phyloP scores from a whole-genome alignment of 2,329 filamentous ascomycete genomes.

The Penicillium sp. region DNA sequence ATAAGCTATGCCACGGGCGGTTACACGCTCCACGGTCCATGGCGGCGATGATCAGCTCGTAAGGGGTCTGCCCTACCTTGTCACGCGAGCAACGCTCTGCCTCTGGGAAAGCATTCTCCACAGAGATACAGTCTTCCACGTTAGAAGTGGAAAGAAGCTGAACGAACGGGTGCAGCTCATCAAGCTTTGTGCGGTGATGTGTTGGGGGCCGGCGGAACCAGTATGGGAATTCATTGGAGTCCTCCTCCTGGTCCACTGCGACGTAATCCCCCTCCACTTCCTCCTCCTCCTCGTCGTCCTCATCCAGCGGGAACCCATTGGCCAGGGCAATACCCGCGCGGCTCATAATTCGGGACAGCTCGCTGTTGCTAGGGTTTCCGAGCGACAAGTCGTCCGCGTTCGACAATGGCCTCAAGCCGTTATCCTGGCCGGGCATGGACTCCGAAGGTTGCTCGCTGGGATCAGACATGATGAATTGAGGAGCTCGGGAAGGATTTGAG shows the following conservation, averaged over 20 bases:
- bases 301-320: constrained; percentile 31
- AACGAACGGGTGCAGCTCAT: constrained; percentile 71
- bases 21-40: background rate
- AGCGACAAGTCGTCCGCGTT: constrained; percentile 32
- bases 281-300: constrained; percentile 34
- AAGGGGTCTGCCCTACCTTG: constrained; percentile 52
- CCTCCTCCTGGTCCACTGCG: constrained; percentile 44
- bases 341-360: constrained; percentile 30
- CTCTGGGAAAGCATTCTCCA: constrained; percentile 63
- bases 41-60: background rate
- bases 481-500: constrained; percentile 3
- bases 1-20: background rate
- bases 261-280: constrained; percentile 44
- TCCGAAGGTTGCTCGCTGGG: constrained; percentile 29
- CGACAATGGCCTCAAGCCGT: constrained; percentile 32
- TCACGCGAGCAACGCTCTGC: constrained; percentile 59
- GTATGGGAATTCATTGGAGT: constrained; percentile 41
- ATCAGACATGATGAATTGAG: constrained; percentile 29
- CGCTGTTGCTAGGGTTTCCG: constrained; percentile 25
- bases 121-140: constrained; percentile 55
- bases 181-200: constrained; percentile 43
- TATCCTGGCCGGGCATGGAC: constrained; percentile 26
- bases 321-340: constrained; percentile 29
- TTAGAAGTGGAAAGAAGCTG: constrained; percentile 64
- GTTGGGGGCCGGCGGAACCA: constrained; percentile 43